A percentile compares a stretch with the other conserved stretches of the same genome.
phyloP scores from a whole-genome alignment of 1,139 yeast genomes.

The Dujonia santamariae region DNA sequence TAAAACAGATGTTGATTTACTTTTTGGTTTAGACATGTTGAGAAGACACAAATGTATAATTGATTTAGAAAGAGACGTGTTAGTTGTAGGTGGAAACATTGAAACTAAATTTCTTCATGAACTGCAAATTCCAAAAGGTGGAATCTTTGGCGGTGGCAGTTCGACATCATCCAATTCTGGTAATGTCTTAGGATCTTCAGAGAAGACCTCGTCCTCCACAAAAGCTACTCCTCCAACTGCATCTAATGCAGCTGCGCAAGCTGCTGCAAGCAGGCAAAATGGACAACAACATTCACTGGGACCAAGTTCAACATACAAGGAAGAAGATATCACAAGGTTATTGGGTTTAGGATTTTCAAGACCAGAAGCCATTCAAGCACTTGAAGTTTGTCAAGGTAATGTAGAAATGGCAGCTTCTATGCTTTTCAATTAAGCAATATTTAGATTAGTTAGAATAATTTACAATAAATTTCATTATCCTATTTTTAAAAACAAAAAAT shows the following conservation, averaged over 20 bases:
- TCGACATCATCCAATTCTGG: too few relatives aligned
- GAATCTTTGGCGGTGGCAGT: constrained; percentile 10
- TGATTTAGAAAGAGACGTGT: constrained; percentile 66
- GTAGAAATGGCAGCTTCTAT: constrained; percentile 83
- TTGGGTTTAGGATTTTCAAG: constrained; percentile 70
- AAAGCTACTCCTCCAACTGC: constrained; percentile 12
- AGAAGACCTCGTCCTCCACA: background rate
- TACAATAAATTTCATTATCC: background rate
- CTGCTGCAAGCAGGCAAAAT: constrained; percentile 1
- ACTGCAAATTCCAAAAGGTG: constrained; percentile 35
- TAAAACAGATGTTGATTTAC: constrained; percentile 69
- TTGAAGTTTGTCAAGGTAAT: constrained; percentile 68
- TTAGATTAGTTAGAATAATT: background rate
- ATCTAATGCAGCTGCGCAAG: constrained; percentile 9
- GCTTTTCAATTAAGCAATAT: constrained; percentile 46
- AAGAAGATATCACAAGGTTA: constrained; percentile 50
- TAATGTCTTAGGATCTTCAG: constrained; percentile 4
- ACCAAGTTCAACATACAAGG: constrained; percentile 31
- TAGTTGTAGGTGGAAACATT: constrained; percentile 66
- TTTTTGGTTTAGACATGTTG: constrained; percentile 76
- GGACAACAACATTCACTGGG: too few relatives aligned
- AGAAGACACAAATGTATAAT: constrained; percentile 83
- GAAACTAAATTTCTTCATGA: constrained; percentile 74
- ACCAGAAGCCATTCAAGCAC: constrained; percentile 61
- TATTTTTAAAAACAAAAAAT: too few relatives aligned